Base-by-base conservation (phyloP, 2,329 filamentous ascomycete genomes). In the Colletotrichum sp. region DNA sequence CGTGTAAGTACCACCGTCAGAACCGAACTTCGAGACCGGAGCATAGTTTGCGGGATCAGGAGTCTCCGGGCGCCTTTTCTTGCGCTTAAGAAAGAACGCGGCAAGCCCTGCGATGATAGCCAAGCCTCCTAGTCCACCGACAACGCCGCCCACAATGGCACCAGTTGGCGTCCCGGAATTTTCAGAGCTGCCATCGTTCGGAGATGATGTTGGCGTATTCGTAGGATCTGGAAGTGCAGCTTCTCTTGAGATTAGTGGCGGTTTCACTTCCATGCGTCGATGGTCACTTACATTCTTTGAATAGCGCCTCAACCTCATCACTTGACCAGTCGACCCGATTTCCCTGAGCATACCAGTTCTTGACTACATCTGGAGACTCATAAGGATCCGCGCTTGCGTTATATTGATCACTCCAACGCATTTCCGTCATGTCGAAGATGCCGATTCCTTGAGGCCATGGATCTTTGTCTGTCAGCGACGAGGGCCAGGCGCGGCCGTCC, bases 361-460 rank as follows among this genome's bases (percentile, higher is more conserved):
- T 0, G 3, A 49, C 9, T n/a, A 49, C 39, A 2, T 49, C 19
- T 0, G 39, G 39, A 49, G 39, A 49, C 5, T n/a, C 19, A 16
- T 49, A 49, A 1, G 39, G 0, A 49, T 49, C 19, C 19, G 39
- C 19, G 4, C 2, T 6, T n/a, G 39, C 19, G 39, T 12, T 49
- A 8, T 49, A 49, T 49, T n/a, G 39, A 49, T 49, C 39, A 0
- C 39, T 49, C 85, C 86, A 87, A 16, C 73, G 61, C 77, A 86
- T 78, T 12, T 80, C 79, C 4, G 82, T 84, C 83, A 87, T 82
- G 68, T 87, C 85, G 75, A 86, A 85, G 13, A 88, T 79, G 7
- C 86, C 84, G 16, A 87, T 78, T 1, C 84, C 84, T 30, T 84
- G 82, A 7, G 77, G 73, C 83, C 84, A 86, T 1, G 82, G 82